These are phyloP conservation scores for Otatea glauca DNA, from an alignment of 176 grass and related monocot genomes.

Conservation along the genomic window DNA sequence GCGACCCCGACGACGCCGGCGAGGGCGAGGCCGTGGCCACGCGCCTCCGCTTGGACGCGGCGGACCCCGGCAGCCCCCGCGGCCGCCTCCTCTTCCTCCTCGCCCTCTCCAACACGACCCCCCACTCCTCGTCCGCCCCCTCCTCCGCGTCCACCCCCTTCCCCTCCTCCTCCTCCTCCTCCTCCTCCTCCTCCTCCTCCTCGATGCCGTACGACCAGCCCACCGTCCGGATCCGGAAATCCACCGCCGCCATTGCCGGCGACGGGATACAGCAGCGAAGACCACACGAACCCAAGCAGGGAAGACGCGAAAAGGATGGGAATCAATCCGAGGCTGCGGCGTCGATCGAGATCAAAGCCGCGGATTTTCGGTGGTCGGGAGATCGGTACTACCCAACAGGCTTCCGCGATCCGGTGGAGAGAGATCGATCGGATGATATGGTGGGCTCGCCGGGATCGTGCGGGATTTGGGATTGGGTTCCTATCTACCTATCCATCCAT, in stretches of 20 bases:
- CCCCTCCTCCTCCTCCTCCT: neutral
- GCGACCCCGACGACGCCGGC: neutral
- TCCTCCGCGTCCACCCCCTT: neutral
- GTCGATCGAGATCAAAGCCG: neutral
- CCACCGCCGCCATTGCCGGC: conserved; percentile 44
- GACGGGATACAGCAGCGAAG: neutral
- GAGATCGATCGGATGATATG: neutral
- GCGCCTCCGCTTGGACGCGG: conserved; percentile 27
- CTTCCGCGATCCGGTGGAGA: neutral
- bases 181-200: neutral
- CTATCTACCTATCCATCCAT: too few relatives aligned
- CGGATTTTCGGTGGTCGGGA: neutral
- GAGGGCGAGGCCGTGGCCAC: neutral
- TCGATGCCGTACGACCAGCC: neutral
- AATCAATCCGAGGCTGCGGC: neutral
- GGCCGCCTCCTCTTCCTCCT: neutral
- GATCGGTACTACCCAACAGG: neutral
- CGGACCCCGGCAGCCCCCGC: neutral
- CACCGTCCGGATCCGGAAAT: neutral
- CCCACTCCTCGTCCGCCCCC: conserved; percentile 18
- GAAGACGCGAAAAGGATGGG: neutral
- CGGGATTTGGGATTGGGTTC: neutral
- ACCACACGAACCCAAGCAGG: neutral
- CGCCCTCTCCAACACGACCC: conserved; percentile 9
- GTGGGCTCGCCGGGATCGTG: neutral